Conservation (phyloP, 2,329 filamentous ascomycete species). For the Colletotrichum scovillei region DNA sequence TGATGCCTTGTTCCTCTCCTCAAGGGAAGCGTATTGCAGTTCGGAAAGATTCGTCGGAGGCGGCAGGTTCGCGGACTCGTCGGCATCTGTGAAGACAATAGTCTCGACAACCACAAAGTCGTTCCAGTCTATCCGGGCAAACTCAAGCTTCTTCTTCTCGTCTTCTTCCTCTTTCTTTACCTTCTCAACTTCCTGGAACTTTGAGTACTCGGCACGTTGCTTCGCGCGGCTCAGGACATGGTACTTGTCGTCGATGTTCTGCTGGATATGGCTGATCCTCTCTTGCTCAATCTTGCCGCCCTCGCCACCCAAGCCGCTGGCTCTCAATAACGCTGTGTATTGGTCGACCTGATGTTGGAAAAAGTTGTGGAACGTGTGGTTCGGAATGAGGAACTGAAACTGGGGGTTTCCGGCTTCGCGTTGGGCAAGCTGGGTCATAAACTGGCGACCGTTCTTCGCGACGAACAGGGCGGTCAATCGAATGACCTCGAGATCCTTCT, state of each 20-base stretch:
- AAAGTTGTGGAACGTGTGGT: slow-evolving; percentile 96
- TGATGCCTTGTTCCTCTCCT: slow-evolving; percentile 93
- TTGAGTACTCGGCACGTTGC: slow-evolving; percentile 87
- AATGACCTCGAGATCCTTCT: slow-evolving; percentile 84
- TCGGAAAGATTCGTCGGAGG: slow-evolving; percentile 91
- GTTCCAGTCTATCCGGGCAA: slow-evolving; percentile 96
- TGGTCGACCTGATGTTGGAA: slow-evolving; percentile 94
- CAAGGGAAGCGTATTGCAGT: slow-evolving; percentile 91
- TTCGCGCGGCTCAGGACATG: slow-evolving; percentile 83
- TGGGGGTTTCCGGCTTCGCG: slow-evolving; percentile 89
- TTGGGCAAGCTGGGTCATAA: slow-evolving; percentile 90
- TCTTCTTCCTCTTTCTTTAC: slow-evolving; percentile 89
- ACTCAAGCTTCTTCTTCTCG: slow-evolving; percentile 79
- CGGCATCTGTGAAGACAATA: slow-evolving; percentile 88
- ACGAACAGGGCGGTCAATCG: slow-evolving; percentile 89
- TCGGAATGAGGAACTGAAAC: slow-evolving; percentile 94
- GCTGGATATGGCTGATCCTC: slow-evolving; percentile 77
- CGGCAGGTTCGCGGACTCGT: slow-evolving; percentile 87
- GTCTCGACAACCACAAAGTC: slow-evolving; percentile 97
- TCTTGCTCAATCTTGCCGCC: slow-evolving; percentile 77
- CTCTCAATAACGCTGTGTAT: slow-evolving; percentile 82
- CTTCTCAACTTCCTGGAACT: slow-evolving; percentile 86
- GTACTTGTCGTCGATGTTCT: slow-evolving; percentile 83
- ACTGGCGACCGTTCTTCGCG: slow-evolving; percentile 90
- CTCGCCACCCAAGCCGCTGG: slow-evolving; percentile 73